Base-by-base conservation (phyloP, 768 basidiomycete species). In the Trametes maxima region DNA sequence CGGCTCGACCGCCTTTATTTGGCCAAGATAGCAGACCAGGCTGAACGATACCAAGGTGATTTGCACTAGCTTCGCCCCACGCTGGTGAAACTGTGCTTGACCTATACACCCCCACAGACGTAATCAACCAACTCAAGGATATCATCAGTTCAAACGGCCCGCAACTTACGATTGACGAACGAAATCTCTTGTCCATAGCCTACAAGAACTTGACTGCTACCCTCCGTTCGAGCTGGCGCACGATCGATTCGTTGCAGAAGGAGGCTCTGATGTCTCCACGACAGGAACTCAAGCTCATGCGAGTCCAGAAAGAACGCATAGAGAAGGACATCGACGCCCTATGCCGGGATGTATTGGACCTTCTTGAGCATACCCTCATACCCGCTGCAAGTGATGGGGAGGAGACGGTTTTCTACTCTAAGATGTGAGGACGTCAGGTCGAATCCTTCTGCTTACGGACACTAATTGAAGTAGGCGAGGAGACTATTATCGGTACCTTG, bases 401-500 rank as follows among this genome's bases (percentile, higher is more conserved):
- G 74, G 87, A 89, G 74, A 87, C 84, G 65, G 94, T 94, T 35
- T 95, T 94, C 78, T 94, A 94, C 79, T 87, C 85, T 72, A 95
- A 95, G 79, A 87, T 94, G 90, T 89, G 68, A 74, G 84, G 8
- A 39, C 19, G n/a, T 8, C 36, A 21, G 46, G 3, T 52, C n/a
- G 43, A 50, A 53, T 59, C 5, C 44, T 24, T 46, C 60, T 48
- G 44, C 62, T 65, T 50, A 62, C n/a, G n/a, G n/a, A n/a, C n/a
- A n/a, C 48, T 47, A 36, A 11, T 13, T 28, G 22, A 25, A 52
- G 36, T 69, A 90, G 89, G 88, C 87, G 86, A 76, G 93, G 92
- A 59, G 93, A 94, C 73, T 95, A 94, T 77, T 92, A 90, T 78
- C 89, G 92, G 65, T 95, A 94, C 77, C 84, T 94, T 55, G 91